These are phyloP conservation scores for Salix koriyanagi DNA, from an alignment of 345 rosid genomes.

Conservation along the genomic window DNA sequence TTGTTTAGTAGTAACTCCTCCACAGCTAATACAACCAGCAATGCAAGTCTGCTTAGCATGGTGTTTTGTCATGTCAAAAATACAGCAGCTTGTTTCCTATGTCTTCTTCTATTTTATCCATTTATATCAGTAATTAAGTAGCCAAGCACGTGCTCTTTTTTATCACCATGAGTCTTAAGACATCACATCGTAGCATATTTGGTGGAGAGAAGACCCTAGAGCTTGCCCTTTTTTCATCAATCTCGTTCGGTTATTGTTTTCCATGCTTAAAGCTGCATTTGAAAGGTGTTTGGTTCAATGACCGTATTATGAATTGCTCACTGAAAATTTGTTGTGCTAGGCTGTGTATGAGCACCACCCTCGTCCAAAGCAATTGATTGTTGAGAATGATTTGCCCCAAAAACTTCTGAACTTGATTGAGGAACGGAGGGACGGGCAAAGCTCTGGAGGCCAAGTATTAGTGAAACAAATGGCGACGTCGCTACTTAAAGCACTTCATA, in stretches of 20 bases:
- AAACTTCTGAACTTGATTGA: slow-evolving; percentile 82
- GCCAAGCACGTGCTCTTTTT: not conserved
- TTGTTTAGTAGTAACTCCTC: not conserved
- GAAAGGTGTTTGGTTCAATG: not conserved
- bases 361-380: slow-evolving; percentile 88
- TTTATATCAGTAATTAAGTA: not conserved
- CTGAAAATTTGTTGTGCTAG: slow-evolving; percentile 29
- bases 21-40: not conserved
- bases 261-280: not conserved
- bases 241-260: not conserved
- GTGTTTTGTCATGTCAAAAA: not conserved
- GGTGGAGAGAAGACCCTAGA: not conserved
- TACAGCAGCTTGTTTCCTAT: not conserved
- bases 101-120: no score
- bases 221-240: not conserved
- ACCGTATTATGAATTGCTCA: not conserved
- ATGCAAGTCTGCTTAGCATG: not conserved
- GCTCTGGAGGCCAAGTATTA: slow-evolving; percentile 93
- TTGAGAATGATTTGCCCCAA: slow-evolving; percentile 87
- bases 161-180: not conserved
- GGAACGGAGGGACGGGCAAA: slow-evolving; percentile 94
- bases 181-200: not conserved
- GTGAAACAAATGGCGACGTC: slow-evolving; percentile 99
- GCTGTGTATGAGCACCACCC: slow-evolving; percentile 99
- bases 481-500: slow-evolving; percentile 88